Percentiles rank a stretch among this genome's conserved stretches.
phyloP scores from a whole-genome alignment of 1,284 basidiomycete genomes.

The Puccinia polysora region DNA sequence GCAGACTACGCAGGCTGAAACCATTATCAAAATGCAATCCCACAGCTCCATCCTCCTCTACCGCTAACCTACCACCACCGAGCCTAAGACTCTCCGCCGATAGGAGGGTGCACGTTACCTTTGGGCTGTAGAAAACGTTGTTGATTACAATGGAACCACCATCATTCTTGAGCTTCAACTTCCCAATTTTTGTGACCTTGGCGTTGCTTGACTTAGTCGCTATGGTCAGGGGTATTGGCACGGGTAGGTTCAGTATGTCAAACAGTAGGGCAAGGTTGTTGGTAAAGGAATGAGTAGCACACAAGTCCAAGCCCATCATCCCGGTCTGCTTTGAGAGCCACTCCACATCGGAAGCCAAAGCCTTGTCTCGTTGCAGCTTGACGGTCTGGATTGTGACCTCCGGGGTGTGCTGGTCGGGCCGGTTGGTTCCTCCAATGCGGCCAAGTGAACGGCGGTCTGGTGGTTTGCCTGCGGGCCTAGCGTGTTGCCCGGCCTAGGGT shows the following conservation, averaged over 20 bases:
- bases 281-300: slow-evolving; percentile 4
- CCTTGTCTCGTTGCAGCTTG: not conserved
- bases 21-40: not conserved
- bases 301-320: not conserved
- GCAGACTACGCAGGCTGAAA: not conserved
- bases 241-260: not conserved
- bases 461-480: too few species aligned
- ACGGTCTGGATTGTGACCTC: not conserved
- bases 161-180: slow-evolving; percentile 3
- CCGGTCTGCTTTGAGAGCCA: not conserved
- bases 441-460: too few species aligned
- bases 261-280: not conserved
- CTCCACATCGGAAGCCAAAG: not conserved
- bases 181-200: slow-evolving; percentile 6
- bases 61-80: not conserved
- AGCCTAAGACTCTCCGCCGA: not conserved
- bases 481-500: too few species aligned
- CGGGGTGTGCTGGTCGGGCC: too few species aligned
- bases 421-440: too few species aligned
- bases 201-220: not conserved
- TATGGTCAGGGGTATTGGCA: not conserved
- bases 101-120: not conserved
- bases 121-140: slow-evolving; percentile 11
- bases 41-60: not conserved
- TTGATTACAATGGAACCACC: not conserved